A percentile compares a stretch with the other conserved stretches of the same genome.
Evolutionary conservation across 148 eudicot genomes (phyloP).

Genomic region (Rhododendron simsii): DNA sequence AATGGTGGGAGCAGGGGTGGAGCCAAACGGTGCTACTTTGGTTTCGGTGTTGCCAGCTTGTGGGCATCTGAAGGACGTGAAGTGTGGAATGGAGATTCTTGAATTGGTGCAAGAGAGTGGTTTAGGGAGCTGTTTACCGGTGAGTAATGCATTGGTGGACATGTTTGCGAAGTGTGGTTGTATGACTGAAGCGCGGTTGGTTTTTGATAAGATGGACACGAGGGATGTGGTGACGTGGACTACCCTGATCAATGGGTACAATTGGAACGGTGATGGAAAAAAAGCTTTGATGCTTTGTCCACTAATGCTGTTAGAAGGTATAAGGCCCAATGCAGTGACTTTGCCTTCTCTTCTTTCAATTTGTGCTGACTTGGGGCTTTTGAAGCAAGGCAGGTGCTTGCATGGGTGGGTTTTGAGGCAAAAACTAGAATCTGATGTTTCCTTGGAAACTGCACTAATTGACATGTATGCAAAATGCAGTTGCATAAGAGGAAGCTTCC

Average conservation of each 20-base stretch:
- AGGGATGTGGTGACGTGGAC: conserved; percentile 79
- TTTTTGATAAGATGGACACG: conserved; percentile 38
- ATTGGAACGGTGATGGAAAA: conserved; percentile 29
- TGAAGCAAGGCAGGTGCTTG: conserved; percentile 50
- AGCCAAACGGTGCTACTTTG: conserved; percentile 34
- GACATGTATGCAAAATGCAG: conserved; percentile 70
- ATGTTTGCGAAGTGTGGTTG: conserved; percentile 71
- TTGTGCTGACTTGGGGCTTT: conserved; percentile 31
- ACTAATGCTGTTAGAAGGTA: conserved; percentile 47
- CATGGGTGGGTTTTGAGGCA: conserved; percentile 60
- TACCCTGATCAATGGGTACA: conserved; percentile 51
- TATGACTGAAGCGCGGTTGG: conserved; percentile 38
- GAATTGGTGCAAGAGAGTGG: conserved; percentile 39
- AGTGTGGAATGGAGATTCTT: conserved; percentile 42
- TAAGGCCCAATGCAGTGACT: conserved; percentile 55
- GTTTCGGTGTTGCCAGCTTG: conserved; percentile 65
- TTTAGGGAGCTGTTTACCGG: conserved; percentile 25
- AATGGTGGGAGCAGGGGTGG: conserved; percentile 41
- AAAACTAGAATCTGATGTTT: conserved; percentile 41
- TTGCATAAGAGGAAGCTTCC: conserved; percentile 23
- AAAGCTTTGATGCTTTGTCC: conserved; percentile 35
- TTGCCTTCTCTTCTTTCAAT: conserved; percentile 50
- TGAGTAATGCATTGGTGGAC: conserved; percentile 62
- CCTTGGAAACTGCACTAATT: conserved; percentile 56
- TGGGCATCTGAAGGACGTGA: conserved; percentile 39